Evolutionary conservation across 352 stramenopile species (phyloP).

Genomic region (Phytophthora colocasiae): DNA sequence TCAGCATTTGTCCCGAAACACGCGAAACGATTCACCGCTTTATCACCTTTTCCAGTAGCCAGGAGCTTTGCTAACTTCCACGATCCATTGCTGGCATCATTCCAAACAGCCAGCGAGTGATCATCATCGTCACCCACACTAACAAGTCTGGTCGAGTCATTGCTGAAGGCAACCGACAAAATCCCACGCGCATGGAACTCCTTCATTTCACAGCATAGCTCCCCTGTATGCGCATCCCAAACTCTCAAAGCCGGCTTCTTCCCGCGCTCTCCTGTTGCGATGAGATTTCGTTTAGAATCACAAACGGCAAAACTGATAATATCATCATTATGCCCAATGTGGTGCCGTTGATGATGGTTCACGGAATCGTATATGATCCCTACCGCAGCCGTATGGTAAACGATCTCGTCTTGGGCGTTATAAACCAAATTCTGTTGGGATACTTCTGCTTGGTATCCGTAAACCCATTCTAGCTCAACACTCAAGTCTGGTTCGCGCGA

Average conservation of each 20-base stretch:
- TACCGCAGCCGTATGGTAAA: conserved; percentile 90
- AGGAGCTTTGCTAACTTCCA: conserved; percentile 64
- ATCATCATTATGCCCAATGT: conserved; percentile 87
- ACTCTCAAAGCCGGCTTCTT: conserved; percentile 80
- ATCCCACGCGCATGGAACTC: conserved; percentile 79
- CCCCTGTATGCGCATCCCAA: conserved; percentile 85
- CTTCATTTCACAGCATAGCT: conserved; percentile 65
- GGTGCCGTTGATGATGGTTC: conserved; percentile 83
- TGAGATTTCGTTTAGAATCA: conserved; percentile 57
- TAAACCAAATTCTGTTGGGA: conserved; percentile 85
- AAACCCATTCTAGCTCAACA: conserved; percentile 87
- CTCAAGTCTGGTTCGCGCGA: conserved; percentile 63
- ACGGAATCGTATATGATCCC: conserved; percentile 82
- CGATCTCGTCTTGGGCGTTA: conserved; percentile 75
- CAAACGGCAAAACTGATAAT: conserved; percentile 87
- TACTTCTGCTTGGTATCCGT: conserved; percentile 79
- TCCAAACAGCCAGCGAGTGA: conserved; percentile 82
- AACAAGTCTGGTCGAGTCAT: conserved; percentile 62
- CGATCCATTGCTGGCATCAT: conserved; percentile 67
- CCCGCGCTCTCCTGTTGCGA: conserved; percentile 88
- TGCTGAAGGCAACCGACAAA: conserved; percentile 71
- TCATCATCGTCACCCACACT: conserved; percentile 85
- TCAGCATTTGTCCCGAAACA: conserved; percentile 46
- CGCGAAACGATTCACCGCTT: conserved; percentile 63
- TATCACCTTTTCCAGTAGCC: conserved; percentile 61